Conservation (phyloP, 2,329 filamentous ascomycete genomes). For the Fusarium torulosum region DNA sequence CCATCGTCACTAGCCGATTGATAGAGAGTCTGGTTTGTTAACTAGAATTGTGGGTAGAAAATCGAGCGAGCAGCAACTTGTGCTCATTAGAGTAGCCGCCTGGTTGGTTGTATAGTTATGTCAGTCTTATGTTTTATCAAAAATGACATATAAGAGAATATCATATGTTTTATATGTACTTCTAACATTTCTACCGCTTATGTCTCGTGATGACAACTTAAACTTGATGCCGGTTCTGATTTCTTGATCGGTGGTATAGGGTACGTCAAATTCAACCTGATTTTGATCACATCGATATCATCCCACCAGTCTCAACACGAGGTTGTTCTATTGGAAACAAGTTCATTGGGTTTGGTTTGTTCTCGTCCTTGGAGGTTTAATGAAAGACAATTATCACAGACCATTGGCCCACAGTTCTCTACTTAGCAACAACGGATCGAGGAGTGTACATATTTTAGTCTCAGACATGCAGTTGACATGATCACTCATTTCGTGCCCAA, state of each 20-base stretch:
- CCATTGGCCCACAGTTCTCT: constrained; percentile 7
- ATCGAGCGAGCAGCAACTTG: no score
- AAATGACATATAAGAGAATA: not conserved
- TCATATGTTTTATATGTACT: not conserved
- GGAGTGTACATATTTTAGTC: constrained; percentile 27
- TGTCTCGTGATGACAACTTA: no score
- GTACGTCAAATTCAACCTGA: not conserved
- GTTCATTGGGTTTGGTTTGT: not conserved
- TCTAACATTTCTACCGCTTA: no score
- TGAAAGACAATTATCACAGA: not conserved
- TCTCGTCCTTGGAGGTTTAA: constrained; percentile 6
- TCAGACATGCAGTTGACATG: constrained; percentile 16
- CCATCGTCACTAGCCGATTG: no score
- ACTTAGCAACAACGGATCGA: not conserved
- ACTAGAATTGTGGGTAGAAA: no score
- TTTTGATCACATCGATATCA: not conserved
- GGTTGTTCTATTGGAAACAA: not conserved
- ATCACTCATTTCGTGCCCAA: constrained; percentile 16
- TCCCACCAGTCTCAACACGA: constrained; percentile 5
- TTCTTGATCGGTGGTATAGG: not conserved
- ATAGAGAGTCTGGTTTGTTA: no score
- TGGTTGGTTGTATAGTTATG: no score
- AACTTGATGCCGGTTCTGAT: not conserved
- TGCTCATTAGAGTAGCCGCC: no score
- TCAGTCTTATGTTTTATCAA: no score